Percentiles rank a stretch among this genome's conserved stretches.
phyloP scores from a whole-genome alignment of 176 grass and related monocot genomes.

The Guadua angustifolia region DNA sequence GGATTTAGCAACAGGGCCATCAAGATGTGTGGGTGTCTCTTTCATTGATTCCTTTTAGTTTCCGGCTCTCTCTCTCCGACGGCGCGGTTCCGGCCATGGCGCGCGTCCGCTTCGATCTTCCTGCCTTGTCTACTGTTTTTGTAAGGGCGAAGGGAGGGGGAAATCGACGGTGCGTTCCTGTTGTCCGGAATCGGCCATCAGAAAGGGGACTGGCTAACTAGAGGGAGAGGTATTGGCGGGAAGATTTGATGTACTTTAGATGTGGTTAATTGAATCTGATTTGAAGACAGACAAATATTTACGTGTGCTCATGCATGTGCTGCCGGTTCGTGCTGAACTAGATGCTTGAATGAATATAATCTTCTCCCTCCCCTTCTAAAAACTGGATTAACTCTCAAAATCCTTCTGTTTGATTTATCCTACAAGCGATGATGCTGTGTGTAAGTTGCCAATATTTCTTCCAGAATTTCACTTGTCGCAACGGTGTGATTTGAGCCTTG shows the following conservation, averaged over 20 bases:
- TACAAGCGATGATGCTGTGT: neutral
- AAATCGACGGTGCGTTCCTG: neutral
- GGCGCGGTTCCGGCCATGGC: neutral
- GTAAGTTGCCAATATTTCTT: neutral
- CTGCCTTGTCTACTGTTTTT: constrained; percentile 42
- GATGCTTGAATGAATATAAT: neutral
- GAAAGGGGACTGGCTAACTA: too few relatives aligned
- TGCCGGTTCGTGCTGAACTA: neutral
- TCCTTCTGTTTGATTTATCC: neutral
- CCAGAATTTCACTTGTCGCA: neutral
- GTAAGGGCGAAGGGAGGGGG: constrained; percentile 18
- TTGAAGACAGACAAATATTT: neutral
- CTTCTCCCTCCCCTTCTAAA: too few relatives aligned
- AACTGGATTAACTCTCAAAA: neutral
- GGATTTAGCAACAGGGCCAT: constrained; percentile 22
- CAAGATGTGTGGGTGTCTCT: constrained; percentile 31
- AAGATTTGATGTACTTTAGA: neutral
- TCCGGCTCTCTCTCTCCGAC: neutral
- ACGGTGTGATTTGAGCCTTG: neutral
- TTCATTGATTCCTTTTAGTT: neutral
- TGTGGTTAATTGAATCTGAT: constrained; percentile 22
- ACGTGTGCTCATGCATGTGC: neutral
- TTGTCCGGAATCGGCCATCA: too few relatives aligned
- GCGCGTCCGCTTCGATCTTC: neutral
- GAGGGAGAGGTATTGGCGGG: too few relatives aligned